A percentile compares a stretch with the other conserved stretches of the same genome.
These are phyloP conservation scores for Cymbopogon flexuosus DNA, from an alignment of 202 grass and related monocot species.

Conservation along the genomic window DNA sequence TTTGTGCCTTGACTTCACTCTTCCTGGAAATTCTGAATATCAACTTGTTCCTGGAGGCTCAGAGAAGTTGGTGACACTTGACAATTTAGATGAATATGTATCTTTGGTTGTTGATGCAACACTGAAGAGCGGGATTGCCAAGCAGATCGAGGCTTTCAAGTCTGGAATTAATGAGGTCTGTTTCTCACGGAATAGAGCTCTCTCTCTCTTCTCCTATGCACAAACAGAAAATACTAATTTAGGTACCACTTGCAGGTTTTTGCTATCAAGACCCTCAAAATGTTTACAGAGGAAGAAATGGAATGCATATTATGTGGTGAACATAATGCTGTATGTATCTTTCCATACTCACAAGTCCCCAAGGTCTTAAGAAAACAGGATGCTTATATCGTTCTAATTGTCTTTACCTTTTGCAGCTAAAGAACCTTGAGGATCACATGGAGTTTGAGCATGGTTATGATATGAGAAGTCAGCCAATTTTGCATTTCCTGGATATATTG, in stretches of 20 bases:
- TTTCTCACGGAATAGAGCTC: conserved; percentile 10
- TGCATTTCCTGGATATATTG: conserved; percentile 64
- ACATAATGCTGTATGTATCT: conserved; percentile 47
- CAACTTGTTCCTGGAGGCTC: conserved; percentile 48
- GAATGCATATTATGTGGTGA: conserved; percentile 65
- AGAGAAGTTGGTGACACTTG: conserved; percentile 44
- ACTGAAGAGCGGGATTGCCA: conserved; percentile 40
- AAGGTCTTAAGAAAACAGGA: background rate
- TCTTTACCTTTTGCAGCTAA: conserved; percentile 40
- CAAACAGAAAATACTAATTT: background rate
- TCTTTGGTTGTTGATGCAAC: conserved; percentile 50
- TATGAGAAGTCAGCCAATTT: conserved; percentile 20
- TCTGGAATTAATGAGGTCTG: conserved; percentile 62
- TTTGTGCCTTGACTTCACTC: conserved; percentile 78
- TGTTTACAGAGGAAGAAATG: conserved; percentile 58
- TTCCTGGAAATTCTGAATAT: conserved; percentile 77
- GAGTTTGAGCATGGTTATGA: conserved; percentile 61
- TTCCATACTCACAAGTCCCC: background rate
- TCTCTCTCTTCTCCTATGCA: background rate
- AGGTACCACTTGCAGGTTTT: conserved; percentile 46
- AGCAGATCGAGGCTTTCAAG: conserved; percentile 54
- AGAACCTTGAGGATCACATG: conserved; percentile 51
- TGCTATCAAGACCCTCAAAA: conserved; percentile 33
- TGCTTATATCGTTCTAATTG: conserved; percentile 26
- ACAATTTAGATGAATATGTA: conserved; percentile 61